Base-by-base conservation (phyloP, 2,329 filamentous ascomycete genomes). In the Colletotrichum sp. region DNA sequence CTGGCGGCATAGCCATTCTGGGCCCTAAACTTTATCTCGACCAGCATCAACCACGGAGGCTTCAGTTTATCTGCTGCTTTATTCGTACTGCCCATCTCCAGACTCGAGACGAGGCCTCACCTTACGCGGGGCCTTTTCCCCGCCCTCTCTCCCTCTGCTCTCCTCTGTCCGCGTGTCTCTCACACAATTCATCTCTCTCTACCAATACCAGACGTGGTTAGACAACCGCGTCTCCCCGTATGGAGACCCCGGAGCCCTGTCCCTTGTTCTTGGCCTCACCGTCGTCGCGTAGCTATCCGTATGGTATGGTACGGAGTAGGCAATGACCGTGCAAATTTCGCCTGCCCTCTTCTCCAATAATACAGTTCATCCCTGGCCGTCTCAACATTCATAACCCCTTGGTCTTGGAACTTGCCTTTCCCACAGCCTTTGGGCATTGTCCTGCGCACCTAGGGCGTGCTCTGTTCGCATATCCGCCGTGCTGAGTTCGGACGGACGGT, bases 11-110 rank as follows among this genome's bases (percentile, higher is more conserved):
- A 55, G 55, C 63, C 36, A 52, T 44, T 32, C 68, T 67, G 68
- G 52, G 25, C 36, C 63, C 61, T 68, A 67, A 68, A 73, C 69
- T 68, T 73, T 73, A 68, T 68, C 59, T 60, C 25, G 28, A 73
- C 69, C 69, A 65, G 63, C 73, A 75, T 68, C 69, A 75, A 64
- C 69, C 70, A 75, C 57, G 70, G 28, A 73, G 15, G 13, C 13
- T n/a, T n/a, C 72, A 28, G 48, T 52, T 25, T 63, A 57, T 57
- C 30, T 61, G 63, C 55, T 55, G 65, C 65, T 48, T 48, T 22
- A 22, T 48, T 48, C 44, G 44, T 48, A 13, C 44, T 32, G 57
- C 57, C 27, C 16, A 19, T 22, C 19, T 32, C 27, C 2, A 39
- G 36, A 39, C 7, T 39, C 36, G 36, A 11, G 61, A 25, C 22